Evolutionary conservation across 2,329 filamentous ascomycete genomes (phyloP).

Genomic region (Aspergillus latus): DNA sequence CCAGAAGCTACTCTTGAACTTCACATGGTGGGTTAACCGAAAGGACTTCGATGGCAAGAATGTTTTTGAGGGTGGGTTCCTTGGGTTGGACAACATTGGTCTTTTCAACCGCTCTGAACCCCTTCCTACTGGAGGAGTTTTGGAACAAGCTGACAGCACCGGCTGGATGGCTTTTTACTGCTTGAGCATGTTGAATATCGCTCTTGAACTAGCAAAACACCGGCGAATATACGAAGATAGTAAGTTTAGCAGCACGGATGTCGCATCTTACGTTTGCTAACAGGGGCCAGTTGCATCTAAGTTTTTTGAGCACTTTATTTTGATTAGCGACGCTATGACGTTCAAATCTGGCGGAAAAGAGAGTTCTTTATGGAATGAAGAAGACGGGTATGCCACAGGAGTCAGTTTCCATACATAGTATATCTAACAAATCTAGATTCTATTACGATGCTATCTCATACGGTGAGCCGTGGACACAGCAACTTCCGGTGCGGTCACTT

Average conservation of each 20-base stretch:
- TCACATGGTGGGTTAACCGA: slow-evolving; percentile 99
- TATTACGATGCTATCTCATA: slow-evolving; percentile 98
- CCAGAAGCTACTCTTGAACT: slow-evolving; percentile 92
- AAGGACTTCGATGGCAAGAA: slow-evolving; percentile 96
- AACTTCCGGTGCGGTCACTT: slow-evolving; percentile 86
- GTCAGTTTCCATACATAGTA: background rate
- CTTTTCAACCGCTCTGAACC: slow-evolving; percentile 97
- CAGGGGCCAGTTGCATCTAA: slow-evolving; percentile 72
- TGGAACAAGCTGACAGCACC: slow-evolving; percentile 96
- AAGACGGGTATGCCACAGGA: slow-evolving; percentile 60
- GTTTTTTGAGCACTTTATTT: slow-evolving; percentile 98
- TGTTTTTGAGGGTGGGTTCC: slow-evolving; percentile 93
- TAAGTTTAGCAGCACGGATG: slow-evolving; percentile 23
- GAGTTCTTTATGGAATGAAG: slow-evolving; percentile 90
- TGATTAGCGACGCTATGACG: slow-evolving; percentile 97
- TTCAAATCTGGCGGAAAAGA: slow-evolving; percentile 71
- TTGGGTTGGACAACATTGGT: slow-evolving; percentile 95
- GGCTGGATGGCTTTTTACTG: slow-evolving; percentile 99
- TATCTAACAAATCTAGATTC: slow-evolving; percentile 56
- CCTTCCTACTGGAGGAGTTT: slow-evolving; percentile 83
- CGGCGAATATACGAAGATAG: slow-evolving; percentile 90
- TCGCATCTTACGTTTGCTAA: slow-evolving; percentile 9
- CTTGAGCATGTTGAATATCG: slow-evolving; percentile 94
- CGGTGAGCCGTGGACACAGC: slow-evolving; percentile 89
- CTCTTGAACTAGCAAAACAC: slow-evolving; percentile 91